These are phyloP conservation scores for Poa annua DNA, from an alignment of 176 grass and related monocot species.

Conservation along the genomic window DNA sequence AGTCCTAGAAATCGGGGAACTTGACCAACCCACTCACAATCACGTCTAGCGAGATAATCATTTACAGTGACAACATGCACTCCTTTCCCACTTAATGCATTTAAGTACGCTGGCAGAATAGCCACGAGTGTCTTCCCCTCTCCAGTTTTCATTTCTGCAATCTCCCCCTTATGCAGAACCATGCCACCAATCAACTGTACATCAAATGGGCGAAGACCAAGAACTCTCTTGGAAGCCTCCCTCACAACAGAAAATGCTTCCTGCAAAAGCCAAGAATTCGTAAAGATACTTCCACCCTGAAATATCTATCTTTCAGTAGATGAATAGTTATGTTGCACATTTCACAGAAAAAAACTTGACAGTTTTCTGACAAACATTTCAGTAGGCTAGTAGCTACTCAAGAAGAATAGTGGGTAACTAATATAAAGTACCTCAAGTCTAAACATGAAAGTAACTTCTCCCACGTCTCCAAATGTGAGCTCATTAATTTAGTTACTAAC, in stretches of 20 bases:
- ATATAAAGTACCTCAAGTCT: background rate
- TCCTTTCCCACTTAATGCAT: conserved; percentile 92
- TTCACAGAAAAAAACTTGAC: conserved; percentile 16
- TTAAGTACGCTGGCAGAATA: conserved; percentile 88
- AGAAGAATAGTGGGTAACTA: conserved; percentile 19
- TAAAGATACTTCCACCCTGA: conserved; percentile 7
- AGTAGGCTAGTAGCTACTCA: conserved; percentile 29
- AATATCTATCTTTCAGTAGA: conserved; percentile 13
- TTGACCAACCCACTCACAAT: conserved; percentile 99
- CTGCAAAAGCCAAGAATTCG: conserved; percentile 46
- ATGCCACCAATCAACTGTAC: conserved; percentile 89
- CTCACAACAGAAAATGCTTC: conserved; percentile 96
- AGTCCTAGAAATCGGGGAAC: conserved; percentile 93
- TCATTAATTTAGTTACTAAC: background rate
- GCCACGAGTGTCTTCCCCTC: conserved; percentile 99
- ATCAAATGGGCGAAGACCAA: conserved; percentile 94
- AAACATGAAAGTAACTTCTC: conserved; percentile 19
- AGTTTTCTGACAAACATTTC: background rate
- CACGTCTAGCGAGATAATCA: conserved; percentile 95
- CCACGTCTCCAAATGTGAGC: background rate
- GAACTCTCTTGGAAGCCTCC: conserved; percentile 95
- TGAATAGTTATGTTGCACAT: conserved; percentile 15
- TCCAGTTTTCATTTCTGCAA: conserved; percentile 98
- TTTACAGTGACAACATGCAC: conserved; percentile 98
- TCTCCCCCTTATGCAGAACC: conserved; percentile 96